Conservation (phyloP, 2,329 filamentous ascomycete genomes). For the Penicillium olsonii region DNA sequence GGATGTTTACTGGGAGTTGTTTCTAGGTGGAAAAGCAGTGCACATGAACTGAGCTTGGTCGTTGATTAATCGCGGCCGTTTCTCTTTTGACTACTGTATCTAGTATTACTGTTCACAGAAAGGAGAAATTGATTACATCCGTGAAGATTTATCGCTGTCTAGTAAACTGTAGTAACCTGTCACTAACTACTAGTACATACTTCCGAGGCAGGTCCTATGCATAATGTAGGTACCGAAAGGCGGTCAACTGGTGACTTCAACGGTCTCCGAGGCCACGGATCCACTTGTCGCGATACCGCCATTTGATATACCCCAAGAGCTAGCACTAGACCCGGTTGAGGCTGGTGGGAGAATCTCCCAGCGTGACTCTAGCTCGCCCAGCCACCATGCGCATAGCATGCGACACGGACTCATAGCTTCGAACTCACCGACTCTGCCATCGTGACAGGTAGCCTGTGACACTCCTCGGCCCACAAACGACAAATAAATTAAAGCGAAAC, state of each 20-base stretch:
- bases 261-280: conserved; percentile 20
- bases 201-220: no score
- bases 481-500: conserved; percentile 3
- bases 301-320: neutral
- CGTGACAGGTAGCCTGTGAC: no score
- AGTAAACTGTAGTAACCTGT: no score
- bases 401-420: conserved; percentile 2
- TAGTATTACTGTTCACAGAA: conserved; percentile 19
- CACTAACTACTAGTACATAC: neutral
- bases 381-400: conserved; percentile 17
- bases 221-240: conserved; percentile 8
- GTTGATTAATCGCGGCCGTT: conserved; percentile 17
- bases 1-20: conserved; percentile 12
- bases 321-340: neutral
- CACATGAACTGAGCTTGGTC: conserved; percentile 4
- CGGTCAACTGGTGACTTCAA: conserved; percentile 22
- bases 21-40: conserved; percentile 12
- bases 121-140: conserved; percentile 25
- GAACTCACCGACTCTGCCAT: conserved; percentile 5
- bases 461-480: conserved; percentile 3
- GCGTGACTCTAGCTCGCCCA: conserved; percentile 8
- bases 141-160: conserved; percentile 20
- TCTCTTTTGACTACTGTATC: conserved; percentile 24
- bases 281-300: conserved; percentile 15
- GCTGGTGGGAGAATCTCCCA: neutral